phyloP scores from a whole-genome alignment of 2,329 filamentous ascomycete genomes.

The Cylindrodendrum hubeiense region DNA sequence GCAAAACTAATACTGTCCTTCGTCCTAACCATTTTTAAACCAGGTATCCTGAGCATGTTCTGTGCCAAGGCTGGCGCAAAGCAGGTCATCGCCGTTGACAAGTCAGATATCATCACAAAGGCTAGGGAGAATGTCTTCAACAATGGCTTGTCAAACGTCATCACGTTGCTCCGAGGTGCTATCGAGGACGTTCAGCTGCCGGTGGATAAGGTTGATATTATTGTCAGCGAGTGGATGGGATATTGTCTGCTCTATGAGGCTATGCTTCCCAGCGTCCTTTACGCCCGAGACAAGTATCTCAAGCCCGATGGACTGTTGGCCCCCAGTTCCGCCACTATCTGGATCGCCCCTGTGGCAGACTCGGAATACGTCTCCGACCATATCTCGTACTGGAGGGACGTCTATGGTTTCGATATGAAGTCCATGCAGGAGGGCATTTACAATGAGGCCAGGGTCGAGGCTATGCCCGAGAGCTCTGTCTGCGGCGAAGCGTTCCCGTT shows the following conservation, averaged over 20 bases:
- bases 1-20: background rate
- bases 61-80: slow-evolving; percentile 90
- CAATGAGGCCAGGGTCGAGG: slow-evolving; percentile 83
- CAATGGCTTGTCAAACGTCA: slow-evolving; percentile 79
- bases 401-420: slow-evolving; percentile 96
- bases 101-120: slow-evolving; percentile 89
- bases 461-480: slow-evolving; percentile 72
- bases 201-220: slow-evolving; percentile 88
- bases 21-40: background rate
- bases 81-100: slow-evolving; percentile 91
- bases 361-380: slow-evolving; percentile 82
- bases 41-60: slow-evolving; percentile 92
- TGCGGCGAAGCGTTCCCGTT: slow-evolving; percentile 75
- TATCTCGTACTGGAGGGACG: slow-evolving; percentile 87
- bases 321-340: slow-evolving; percentile 86
- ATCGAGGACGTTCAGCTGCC: slow-evolving; percentile 89
- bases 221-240: slow-evolving; percentile 98
- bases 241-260: slow-evolving; percentile 94
- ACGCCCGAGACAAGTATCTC: slow-evolving; percentile 88
- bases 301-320: slow-evolving; percentile 84
- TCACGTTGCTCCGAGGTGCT: slow-evolving; percentile 85
- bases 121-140: slow-evolving; percentile 86
- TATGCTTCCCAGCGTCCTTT: slow-evolving; percentile 94
- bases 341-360: slow-evolving; percentile 84
- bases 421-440: slow-evolving; percentile 88